Conservation (phyloP, 1,139 yeast genomes). For the Nakaseomyces sp. region DNA sequence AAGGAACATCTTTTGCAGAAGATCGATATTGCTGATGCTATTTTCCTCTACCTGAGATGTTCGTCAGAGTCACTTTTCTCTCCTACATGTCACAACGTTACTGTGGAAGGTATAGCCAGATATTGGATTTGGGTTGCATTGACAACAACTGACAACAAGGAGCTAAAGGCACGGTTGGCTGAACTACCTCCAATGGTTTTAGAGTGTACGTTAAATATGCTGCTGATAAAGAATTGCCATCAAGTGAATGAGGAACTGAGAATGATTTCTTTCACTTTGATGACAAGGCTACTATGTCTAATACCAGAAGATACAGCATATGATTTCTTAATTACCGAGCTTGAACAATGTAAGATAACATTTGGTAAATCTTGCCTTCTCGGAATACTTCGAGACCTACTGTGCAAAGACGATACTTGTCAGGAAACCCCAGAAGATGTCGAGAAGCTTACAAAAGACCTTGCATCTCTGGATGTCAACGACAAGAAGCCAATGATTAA, state of each 20-base stretch:
- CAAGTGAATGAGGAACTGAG: conserved; percentile 25
- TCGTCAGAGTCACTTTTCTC: conserved; percentile 32
- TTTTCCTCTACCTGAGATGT: conserved; percentile 31
- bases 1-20: conserved; percentile 13
- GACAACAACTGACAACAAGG: conserved; percentile 26
- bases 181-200: conserved; percentile 31
- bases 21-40: conserved; percentile 24
- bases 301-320: conserved; percentile 51
- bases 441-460: conserved; percentile 6
- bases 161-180: conserved; percentile 22
- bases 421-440: neutral
- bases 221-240: conserved; percentile 35
- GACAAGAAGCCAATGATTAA: neutral
- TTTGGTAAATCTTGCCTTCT: conserved; percentile 52
- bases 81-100: conserved; percentile 20
- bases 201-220: conserved; percentile 38
- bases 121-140: conserved; percentile 40
- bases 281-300: conserved; percentile 49
- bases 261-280: conserved; percentile 38
- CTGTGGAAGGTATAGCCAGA: conserved; percentile 35
- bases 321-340: conserved; percentile 53
- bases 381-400: conserved; percentile 60
- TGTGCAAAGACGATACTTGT: conserved; percentile 23
- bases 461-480: conserved; percentile 11
- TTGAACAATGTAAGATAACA: conserved; percentile 58